These are phyloP conservation scores for Gillenia trifoliata DNA, from an alignment of 306 rosid genomes.

Conservation along the genomic window DNA sequence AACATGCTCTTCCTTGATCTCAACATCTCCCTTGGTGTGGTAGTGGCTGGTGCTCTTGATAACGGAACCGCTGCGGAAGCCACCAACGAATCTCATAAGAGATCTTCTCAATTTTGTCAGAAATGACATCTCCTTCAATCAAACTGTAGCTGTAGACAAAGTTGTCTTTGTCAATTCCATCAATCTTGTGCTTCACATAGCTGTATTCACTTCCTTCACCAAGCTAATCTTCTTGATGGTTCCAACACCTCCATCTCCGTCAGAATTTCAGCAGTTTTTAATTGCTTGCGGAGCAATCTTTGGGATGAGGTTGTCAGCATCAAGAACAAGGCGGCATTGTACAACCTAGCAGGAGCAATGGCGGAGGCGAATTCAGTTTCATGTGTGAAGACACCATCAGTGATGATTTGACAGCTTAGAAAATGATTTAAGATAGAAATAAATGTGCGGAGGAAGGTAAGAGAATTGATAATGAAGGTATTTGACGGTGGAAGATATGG, in stretches of 20 bases:
- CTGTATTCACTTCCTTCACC: conserved; percentile 30
- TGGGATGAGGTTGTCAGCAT: conserved; percentile 1
- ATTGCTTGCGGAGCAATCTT: no score
- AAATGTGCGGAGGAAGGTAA: not conserved
- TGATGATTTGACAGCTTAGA: not conserved
- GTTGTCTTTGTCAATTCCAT: conserved; percentile 33
- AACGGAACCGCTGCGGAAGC: conserved; percentile 28
- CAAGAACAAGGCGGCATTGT: conserved; percentile 44
- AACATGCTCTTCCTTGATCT: conserved; percentile 32
- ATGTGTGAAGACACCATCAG: conserved; percentile 29
- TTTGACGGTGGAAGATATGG: not conserved
- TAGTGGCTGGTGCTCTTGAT: conserved; percentile 28
- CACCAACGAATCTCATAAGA: conserved; percentile 27
- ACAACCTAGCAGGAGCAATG: conserved; percentile 26
- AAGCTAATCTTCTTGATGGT: conserved; percentile 35
- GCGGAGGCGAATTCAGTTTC: not conserved
- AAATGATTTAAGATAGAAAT: not conserved
- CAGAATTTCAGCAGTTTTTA: no score
- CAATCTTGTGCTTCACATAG: conserved; percentile 40
- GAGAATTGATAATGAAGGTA: not conserved
- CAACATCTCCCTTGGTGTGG: conserved; percentile 28
- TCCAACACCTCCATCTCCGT: no score
- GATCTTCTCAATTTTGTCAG: conserved; percentile 27
- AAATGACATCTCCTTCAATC: conserved; percentile 30
- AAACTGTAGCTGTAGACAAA: conserved; percentile 38